Evolutionary conservation across 345 rosid genomes (phyloP), one percentile per base, ranked within the genome.

Genomic region (Geranium brycei): DNA sequence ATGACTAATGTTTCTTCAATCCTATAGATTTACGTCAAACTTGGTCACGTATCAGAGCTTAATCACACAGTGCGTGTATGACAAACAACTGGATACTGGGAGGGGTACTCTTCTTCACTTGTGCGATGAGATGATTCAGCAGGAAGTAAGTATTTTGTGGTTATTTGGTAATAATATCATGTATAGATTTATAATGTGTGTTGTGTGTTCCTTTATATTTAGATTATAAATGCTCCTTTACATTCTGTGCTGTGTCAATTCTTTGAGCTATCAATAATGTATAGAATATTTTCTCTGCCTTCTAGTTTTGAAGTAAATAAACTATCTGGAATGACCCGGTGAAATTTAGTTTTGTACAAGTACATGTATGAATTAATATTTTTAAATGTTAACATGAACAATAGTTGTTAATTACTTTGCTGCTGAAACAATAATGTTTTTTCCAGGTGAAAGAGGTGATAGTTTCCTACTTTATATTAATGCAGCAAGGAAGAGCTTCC

Each of bases 401-500:
- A 47, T 47, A 47, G 53, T 47, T 47, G 53, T 47, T 23, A 8
- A 2, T 23, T 23, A 23, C 28, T 23, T 23, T 23, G 28, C 28
- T 23, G 28, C 28, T 23, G 28, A 23, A 23, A 23, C 28, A 23
- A 23, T 23, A 23, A 23, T 23, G 28, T 23, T 23, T 23, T 23
- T 47, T 62, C 75, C 81, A 93, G 99, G 99, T 93, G 31, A 93
- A 93, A 75, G 97, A 93, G 79, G 91, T 93, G 58, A 88, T 93
- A 56, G 77, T 93, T 66, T 79, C 88, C 19, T 92, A 84, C 82
- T 93, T 85, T 77, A 85, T 90, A 76, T 70, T 93, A 76, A 86
- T 90, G 96, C 95, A 89, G 71, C 99, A 93, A 65, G 99, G 97
- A 58, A 88, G 88, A 77, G 95, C 99, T 67, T 85, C 96, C 53